Evolutionary conservation across 371 early-diverging fungal genomes (phyloP), one percentile per base, ranked within the genome.

Genomic region (Mucor lusitanicus): DNA sequence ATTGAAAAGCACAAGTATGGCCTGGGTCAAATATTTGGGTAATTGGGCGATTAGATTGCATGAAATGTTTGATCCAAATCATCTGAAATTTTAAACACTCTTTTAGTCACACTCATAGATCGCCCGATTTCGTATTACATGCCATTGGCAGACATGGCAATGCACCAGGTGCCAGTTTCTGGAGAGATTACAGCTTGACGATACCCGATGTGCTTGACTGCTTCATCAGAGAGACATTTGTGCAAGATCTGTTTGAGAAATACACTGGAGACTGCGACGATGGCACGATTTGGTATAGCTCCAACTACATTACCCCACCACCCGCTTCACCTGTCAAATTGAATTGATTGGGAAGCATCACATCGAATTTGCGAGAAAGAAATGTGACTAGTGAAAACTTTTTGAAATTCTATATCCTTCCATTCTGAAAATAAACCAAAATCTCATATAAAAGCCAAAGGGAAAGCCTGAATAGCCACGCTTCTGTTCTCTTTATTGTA

Each of bases 1-100:
- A 72, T 83, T 6, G 75, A 76, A 23, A 80, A 80, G 57, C 79
- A 83, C 54, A 77, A 80, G 60, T 80, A 72, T 30, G 81, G 83
- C n/a, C 50, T 83, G 8, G 83, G 81, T 13, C 83, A 83, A 69
- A 75, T 83, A 1, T 83, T 83, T 60, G 73, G 77, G 83, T 83
- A 72, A 60, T 37, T 37, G 4, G 13, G 37, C 37, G 57, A 50
- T 11, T 23, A 1, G 6, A 2, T n/a, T 50, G 50, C 25, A 25
- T 50, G 57, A 50, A 50, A 9, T 30, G 33, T 27, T 48, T 12
- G 42, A 30, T 62, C 28, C 40, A 57, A 59, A 37, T 27, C 30
- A 32, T 23, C 33, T 17, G 57, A 46, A 59, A 35, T 17, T 55
- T 64, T 11, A 59, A 42, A 42, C 9, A 3, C 17, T 48, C 6